These are phyloP conservation scores for Alternaria sp. DNA, from an alignment of 2,329 filamentous ascomycete genomes.

Conservation along the genomic window DNA sequence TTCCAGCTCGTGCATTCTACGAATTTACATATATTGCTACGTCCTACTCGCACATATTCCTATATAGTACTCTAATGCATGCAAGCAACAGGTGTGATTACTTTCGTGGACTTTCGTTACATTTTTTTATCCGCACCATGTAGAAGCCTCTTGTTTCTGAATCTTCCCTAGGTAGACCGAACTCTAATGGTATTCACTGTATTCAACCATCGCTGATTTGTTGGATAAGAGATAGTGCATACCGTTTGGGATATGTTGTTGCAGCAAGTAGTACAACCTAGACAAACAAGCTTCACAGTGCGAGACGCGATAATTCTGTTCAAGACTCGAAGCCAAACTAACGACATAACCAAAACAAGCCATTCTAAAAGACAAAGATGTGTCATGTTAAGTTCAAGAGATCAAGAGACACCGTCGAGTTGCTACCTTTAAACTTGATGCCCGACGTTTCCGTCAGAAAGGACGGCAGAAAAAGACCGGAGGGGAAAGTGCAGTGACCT, in stretches of 20 bases:
- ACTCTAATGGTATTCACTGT: background rate
- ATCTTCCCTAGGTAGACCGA: background rate
- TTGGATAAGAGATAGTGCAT: background rate
- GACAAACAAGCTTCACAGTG: background rate
- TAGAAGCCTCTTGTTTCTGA: background rate
- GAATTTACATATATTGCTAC: background rate
- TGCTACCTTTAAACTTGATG: background rate
- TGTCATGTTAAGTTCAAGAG: background rate
- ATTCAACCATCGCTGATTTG: background rate
- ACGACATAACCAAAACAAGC: background rate
- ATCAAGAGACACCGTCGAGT: background rate
- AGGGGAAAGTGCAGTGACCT: background rate
- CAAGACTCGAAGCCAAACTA: background rate
- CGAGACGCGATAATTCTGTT: background rate
- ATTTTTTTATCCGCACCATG: too few relatives aligned
- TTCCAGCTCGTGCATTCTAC: background rate
- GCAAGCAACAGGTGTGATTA: too few relatives aligned
- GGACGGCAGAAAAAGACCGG: background rate
- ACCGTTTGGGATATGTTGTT: background rate
- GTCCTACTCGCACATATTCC: background rate
- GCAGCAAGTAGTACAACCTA: background rate
- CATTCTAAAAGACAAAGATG: background rate
- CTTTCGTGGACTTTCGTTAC: background rate
- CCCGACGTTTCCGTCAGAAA: background rate
- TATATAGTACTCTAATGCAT: background rate